phyloP scores from a whole-genome alignment of 768 basidiomycete genomes.

The Leccinum variicolor region DNA sequence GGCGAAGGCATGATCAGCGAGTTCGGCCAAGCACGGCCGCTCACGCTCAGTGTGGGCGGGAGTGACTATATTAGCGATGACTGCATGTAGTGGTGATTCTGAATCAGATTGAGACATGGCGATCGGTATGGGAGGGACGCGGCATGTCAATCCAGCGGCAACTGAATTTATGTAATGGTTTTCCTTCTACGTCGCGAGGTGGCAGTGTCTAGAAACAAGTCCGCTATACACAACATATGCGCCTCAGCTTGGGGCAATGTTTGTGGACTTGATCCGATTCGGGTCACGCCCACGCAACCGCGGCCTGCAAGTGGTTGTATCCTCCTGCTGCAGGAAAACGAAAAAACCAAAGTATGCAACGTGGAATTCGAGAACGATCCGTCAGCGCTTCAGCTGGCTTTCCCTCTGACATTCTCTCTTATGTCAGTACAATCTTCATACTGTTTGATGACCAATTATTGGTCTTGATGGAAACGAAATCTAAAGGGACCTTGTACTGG shows the following conservation, averaged over 20 bases:
- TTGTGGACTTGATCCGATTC: conserved; percentile 46
- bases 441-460: too few relatives aligned
- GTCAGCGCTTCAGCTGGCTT: too few relatives aligned
- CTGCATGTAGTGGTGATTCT: conserved; percentile 5
- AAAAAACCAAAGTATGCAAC: conserved; percentile 51
- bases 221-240: conserved; percentile 48
- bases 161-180: too few relatives aligned
- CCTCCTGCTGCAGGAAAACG: conserved; percentile 50
- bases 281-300: conserved; percentile 42
- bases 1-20: conserved; percentile 16
- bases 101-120: conserved; percentile 11
- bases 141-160: too few relatives aligned
- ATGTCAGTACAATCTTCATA: too few relatives aligned
- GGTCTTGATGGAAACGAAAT: too few relatives aligned
- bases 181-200: too few relatives aligned
- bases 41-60: not conserved
- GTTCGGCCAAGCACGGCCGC: conserved; percentile 15
- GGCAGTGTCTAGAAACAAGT: conserved; percentile 51
- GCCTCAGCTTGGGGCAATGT: conserved; percentile 45
- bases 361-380: conserved; percentile 38
- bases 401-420: too few relatives aligned
- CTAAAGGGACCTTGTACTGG: too few relatives aligned
- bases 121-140: too few relatives aligned
- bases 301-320: conserved; percentile 40
- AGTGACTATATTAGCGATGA: conserved; percentile 14